These are phyloP conservation scores for Aspergillus sclerotialis DNA, from an alignment of 2,329 filamentous ascomycete species.

Conservation along the genomic window DNA sequence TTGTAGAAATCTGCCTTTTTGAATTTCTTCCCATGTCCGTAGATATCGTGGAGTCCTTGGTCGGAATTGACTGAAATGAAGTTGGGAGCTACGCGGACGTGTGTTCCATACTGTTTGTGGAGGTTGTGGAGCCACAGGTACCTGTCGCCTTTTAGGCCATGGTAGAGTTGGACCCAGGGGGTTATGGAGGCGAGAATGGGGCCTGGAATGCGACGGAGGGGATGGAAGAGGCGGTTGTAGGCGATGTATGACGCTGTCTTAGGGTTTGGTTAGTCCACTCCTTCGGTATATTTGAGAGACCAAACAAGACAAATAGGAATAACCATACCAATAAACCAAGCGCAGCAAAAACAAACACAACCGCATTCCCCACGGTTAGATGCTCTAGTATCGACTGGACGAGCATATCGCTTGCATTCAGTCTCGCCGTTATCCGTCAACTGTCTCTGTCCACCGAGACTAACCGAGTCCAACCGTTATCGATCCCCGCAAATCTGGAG, in stretches of 20 bases:
- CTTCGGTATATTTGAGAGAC: no score
- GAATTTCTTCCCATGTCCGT: slow-evolving; percentile 33
- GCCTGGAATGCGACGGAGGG: slow-evolving; percentile 24
- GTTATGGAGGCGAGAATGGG: slow-evolving; percentile 24
- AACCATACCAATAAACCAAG: slow-evolving; percentile 15
- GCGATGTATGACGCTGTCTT: slow-evolving; percentile 22
- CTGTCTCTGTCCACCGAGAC: slow-evolving; percentile 16
- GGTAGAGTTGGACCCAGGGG: slow-evolving; percentile 58
- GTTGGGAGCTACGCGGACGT: slow-evolving; percentile 74
- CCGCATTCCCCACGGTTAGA: slow-evolving; percentile 11
- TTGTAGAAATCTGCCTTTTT: slow-evolving; percentile 66
- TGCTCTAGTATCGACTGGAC: slow-evolving; percentile 14
- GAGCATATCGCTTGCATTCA: no score
- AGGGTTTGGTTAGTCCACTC: no score
- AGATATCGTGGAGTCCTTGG: slow-evolving; percentile 44
- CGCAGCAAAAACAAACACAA: slow-evolving; percentile 10
- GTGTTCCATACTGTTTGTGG: slow-evolving; percentile 61
- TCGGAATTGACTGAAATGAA: slow-evolving; percentile 70
- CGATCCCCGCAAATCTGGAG: not conserved
- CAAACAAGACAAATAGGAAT: no score
- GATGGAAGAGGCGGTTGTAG: slow-evolving; percentile 31
- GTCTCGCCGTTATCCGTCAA: no score
- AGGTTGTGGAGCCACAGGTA: slow-evolving; percentile 66
- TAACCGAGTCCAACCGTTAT: slow-evolving; percentile 18
- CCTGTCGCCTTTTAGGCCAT: slow-evolving; percentile 66